Evolutionary conservation across 495 filamentous ascomycete genomes (phyloP), one percentile per base, ranked within the genome.

Genomic region (Lasiosphaeris hirsuta): DNA sequence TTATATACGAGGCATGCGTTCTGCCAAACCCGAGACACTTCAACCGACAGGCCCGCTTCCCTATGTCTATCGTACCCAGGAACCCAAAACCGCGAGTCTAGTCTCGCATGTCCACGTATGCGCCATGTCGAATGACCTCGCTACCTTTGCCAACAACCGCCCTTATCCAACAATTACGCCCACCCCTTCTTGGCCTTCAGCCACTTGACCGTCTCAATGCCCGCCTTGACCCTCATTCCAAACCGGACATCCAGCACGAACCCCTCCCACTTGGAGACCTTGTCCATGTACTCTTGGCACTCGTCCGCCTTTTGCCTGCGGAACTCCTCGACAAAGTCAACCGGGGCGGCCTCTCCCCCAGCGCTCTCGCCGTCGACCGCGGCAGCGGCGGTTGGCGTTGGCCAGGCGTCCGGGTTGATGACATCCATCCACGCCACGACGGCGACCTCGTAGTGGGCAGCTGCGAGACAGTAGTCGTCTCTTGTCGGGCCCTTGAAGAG

Each of bases 361-460:
- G 45, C 42, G 17, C 15, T 18, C 3, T 15, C 18, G 15, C 35
- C 49, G 60, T 58, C 23, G 52, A 51, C 1, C 43, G 17, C 30
- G 13, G 23, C 15, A 30, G 23, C 23, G 23, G 5, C 23, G 23
- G 45, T 45, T 1, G 42, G 13, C 7, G 38, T 53, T 1, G 66
- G 63, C 66, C 66, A 69, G 0, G 56, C 51, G 0, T 66, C 64
- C 7, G 62, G 58, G 33, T 69, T 63, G 51, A 67, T 69, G 17
- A 71, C 63, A 63, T 88, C 85, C 70, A 80, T 80, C 93, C 92
- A 98, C 17, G 86, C 70, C 36, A 87, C 83, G 15, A 87, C 89
- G 0, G 90, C 93, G 80, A 92, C 86, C 66, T 98, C 94, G 69
- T 96, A 98, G 64, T 92, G 75, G 14, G 92, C 94, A 2, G 82